Evolutionary conservation across 2,329 filamentous ascomycete species (phyloP).

Genomic region (Ascochyta clinopodiicola): DNA sequence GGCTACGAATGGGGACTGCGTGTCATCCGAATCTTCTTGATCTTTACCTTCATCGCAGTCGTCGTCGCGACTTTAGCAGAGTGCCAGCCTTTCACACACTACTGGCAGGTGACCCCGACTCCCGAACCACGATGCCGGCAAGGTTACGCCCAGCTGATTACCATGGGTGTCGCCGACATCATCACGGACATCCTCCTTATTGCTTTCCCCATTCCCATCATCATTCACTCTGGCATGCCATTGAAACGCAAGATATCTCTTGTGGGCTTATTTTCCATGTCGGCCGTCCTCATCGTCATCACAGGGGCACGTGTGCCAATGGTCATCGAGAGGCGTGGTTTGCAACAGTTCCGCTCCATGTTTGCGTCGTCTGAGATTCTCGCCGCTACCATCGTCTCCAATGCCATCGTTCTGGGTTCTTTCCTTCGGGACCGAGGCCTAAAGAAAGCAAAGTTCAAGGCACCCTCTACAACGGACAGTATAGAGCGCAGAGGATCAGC

Average conservation of each 20-base stretch:
- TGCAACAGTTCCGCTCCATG: conserved; percentile 86
- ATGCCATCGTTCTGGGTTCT: conserved; percentile 87
- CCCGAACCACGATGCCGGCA: conserved; percentile 85
- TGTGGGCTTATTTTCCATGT: conserved; percentile 80
- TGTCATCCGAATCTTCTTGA: conserved; percentile 75
- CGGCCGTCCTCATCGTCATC: conserved; percentile 77
- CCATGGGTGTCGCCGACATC: conserved; percentile 88
- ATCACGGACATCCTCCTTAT: conserved; percentile 88
- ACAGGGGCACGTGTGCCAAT: conserved; percentile 82
- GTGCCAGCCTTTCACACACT: conserved; percentile 69
- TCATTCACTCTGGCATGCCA: conserved; percentile 78
- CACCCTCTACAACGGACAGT: conserved; percentile 59
- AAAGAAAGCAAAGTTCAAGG: conserved; percentile 82
- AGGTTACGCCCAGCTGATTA: conserved; percentile 84
- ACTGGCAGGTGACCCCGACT: conserved; percentile 71
- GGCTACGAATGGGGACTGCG: conserved; percentile 75
- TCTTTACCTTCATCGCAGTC: conserved; percentile 79
- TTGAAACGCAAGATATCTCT: conserved; percentile 81
- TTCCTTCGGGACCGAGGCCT: conserved; percentile 89
- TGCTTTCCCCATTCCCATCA: conserved; percentile 87
- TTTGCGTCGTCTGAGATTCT: conserved; percentile 90
- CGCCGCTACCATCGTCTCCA: conserved; percentile 85
- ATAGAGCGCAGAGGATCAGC: conserved; percentile 64
- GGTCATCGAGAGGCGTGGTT: conserved; percentile 72
- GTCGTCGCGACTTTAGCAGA: conserved; percentile 82